These are phyloP conservation scores for Volvariella surrecta DNA, from an alignment of 1,284 basidiomycete genomes.

Conservation along the genomic window DNA sequence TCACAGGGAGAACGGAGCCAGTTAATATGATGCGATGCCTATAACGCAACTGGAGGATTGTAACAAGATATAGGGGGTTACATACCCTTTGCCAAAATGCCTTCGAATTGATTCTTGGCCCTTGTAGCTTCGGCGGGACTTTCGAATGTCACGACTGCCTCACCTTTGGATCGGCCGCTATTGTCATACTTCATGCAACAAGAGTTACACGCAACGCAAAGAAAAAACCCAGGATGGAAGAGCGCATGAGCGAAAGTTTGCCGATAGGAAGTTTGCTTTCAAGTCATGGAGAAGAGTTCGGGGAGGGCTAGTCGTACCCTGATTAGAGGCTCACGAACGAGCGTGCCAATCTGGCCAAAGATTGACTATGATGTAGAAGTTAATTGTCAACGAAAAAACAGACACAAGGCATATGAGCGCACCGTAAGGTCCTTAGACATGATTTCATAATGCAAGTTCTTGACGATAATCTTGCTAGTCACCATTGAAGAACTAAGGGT, in stretches of 20 bases:
- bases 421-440: conserved; percentile 85
- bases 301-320: conserved; percentile 74
- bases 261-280: conserved; percentile 21
- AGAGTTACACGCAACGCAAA: conserved; percentile 11
- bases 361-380: conserved; percentile 50
- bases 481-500: conserved; percentile 11
- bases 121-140: conserved; percentile 70
- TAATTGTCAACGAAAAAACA: conserved; percentile 4
- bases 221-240: conserved; percentile 11
- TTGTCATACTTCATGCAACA: conserved; percentile 72
- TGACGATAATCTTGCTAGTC: conserved; percentile 59
- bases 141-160: conserved; percentile 79
- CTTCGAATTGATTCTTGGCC: conserved; percentile 84
- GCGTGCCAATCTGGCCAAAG: conserved; percentile 88
- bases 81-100: conserved; percentile 85
- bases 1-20: background rate
- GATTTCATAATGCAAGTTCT: conserved; percentile 92
- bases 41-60: conserved; percentile 4
- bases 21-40: background rate
- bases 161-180: conserved; percentile 87
- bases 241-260: conserved; percentile 26
- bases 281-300: conserved; percentile 40
- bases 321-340: conserved; percentile 87
- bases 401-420: conserved; percentile 29
- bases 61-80: background rate